phyloP scores from a whole-genome alignment of 2,329 filamentous ascomycete species.

The Talaromyces sp. region DNA sequence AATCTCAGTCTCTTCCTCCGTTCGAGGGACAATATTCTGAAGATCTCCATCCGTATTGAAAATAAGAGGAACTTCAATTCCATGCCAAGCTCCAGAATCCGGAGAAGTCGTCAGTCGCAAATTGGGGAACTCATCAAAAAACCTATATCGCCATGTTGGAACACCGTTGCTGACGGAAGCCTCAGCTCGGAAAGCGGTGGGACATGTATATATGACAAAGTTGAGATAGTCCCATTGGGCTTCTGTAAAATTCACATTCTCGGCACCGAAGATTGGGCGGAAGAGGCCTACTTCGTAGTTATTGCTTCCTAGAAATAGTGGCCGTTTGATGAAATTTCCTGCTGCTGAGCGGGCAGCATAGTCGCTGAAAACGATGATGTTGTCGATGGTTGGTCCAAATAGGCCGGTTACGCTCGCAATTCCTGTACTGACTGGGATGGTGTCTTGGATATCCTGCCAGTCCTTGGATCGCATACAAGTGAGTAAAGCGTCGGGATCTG shows the following conservation, averaged over 20 bases:
- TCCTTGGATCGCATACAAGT: slow-evolving; percentile 11
- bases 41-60: slow-evolving; percentile 8
- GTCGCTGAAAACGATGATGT: slow-evolving; percentile 8
- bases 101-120: not conserved
- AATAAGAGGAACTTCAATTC: slow-evolving; percentile 8
- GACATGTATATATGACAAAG: slow-evolving; percentile 11
- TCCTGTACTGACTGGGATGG: not conserved
- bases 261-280: not conserved
- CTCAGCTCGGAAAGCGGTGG: not conserved
- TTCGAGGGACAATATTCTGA: not conserved
- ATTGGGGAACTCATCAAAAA: slow-evolving; percentile 12
- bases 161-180: not conserved
- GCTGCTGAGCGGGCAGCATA: slow-evolving; percentile 1
- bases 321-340: slow-evolving; percentile 7
- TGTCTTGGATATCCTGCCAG: not conserved
- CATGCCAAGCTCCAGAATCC: slow-evolving; percentile 14
- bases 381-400: slow-evolving; percentile 10
- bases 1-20: not conserved
- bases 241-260: not conserved
- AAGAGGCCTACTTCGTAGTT: slow-evolving; percentile 9
- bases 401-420: not conserved
- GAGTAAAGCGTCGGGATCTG: slow-evolving; percentile 1
- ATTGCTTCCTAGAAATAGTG: slow-evolving; percentile 8
- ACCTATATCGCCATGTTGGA: slow-evolving; percentile 14
- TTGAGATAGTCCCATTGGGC: slow-evolving; percentile 10